phyloP scores from a whole-genome alignment of 2,329 filamentous ascomycete species.

The Trichoderma gracile region DNA sequence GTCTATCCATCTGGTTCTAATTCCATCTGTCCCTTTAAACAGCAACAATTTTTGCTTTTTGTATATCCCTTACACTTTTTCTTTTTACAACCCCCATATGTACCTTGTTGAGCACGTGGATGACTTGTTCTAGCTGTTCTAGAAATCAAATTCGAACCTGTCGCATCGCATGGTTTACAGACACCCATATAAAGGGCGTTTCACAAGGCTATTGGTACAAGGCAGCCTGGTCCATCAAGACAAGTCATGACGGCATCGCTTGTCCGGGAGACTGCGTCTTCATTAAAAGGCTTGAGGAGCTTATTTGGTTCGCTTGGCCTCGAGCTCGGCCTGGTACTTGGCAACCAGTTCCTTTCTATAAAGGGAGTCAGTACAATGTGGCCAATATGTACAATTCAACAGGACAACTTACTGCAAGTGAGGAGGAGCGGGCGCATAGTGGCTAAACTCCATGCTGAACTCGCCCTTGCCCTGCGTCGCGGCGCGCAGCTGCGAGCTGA shows the following conservation, averaged over 20 bases:
- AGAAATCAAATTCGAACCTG: neutral
- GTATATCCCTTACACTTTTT: slow-evolving; percentile 16
- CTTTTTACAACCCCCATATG: neutral
- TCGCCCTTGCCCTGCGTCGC: slow-evolving; percentile 98
- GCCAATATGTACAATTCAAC: neutral
- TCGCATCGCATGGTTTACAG: neutral
- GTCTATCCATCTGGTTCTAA: slow-evolving; percentile 21
- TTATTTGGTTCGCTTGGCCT: slow-evolving; percentile 57
- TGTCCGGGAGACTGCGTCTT: neutral
- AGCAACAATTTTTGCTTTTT: slow-evolving; percentile 14
- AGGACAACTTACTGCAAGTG: slow-evolving; percentile 83
- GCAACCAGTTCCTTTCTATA: slow-evolving; percentile 58
- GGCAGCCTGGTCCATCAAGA: neutral
- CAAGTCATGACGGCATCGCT: neutral
- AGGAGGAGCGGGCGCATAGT: slow-evolving; percentile 83
- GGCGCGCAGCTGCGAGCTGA: slow-evolving; percentile 85
- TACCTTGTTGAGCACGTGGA: neutral
- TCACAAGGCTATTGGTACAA: slow-evolving; percentile 20
- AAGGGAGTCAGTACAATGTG: slow-evolving; percentile 21
- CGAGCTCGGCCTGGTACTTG: slow-evolving; percentile 60
- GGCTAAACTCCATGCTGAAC: slow-evolving; percentile 98
- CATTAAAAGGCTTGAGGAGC: slow-evolving; percentile 24
- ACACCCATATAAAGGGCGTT: slow-evolving; percentile 15
- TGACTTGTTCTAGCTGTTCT: neutral
- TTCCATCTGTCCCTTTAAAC: neutral